Percentiles rank a stretch among this genome's conserved stretches.
phyloP scores from a whole-genome alignment of 2,329 filamentous ascomycete genomes.

The Colletotrichum noveboracense region DNA sequence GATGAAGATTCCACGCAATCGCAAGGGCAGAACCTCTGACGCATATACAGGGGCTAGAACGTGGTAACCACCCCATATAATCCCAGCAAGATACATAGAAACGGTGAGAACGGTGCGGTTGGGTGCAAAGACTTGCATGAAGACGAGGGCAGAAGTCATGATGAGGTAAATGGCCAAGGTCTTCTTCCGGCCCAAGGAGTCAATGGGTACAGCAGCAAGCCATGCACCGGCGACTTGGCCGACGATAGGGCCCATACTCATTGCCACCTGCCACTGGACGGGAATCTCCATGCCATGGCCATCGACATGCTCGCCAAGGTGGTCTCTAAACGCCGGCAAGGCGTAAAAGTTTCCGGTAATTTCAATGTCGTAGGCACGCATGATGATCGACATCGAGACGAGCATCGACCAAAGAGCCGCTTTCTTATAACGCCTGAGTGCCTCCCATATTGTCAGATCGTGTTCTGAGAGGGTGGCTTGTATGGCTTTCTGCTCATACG shows the following conservation, averaged over 20 bases:
- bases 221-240: neutral
- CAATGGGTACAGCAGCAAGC: neutral
- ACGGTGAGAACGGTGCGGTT: neutral
- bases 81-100: neutral
- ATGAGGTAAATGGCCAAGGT: neutral
- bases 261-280: neutral
- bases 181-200: neutral
- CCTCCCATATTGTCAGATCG: neutral
- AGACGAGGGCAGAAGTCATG: neutral
- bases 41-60: conserved; percentile 47
- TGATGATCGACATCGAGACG: neutral
- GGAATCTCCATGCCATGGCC: neutral
- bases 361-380: neutral
- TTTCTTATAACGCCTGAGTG: neutral
- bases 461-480: neutral
- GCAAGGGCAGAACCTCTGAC: conserved; percentile 42
- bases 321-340: neutral
- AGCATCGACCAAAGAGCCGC: neutral
- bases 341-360: neutral
- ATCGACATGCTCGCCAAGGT: neutral
- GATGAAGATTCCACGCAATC: conserved; percentile 48
- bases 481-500: neutral
- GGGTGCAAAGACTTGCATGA: neutral
- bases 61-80: neutral
- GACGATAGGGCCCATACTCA: neutral